phyloP scores from a whole-genome alignment of 768 basidiomycete genomes.

The Floccularia luteovirens region DNA sequence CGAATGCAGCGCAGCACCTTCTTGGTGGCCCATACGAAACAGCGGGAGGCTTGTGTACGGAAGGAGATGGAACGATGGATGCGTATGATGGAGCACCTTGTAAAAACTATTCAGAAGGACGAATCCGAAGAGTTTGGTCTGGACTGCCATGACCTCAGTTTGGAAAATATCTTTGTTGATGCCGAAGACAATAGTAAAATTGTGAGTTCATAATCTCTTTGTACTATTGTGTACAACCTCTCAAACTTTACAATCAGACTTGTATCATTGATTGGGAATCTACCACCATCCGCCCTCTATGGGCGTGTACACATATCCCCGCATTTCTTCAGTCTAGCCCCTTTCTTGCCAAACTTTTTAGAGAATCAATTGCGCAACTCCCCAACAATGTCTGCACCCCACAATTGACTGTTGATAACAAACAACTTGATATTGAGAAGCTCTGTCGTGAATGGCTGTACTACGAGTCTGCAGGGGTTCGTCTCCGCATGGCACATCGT shows the following conservation, averaged over 20 bases:
- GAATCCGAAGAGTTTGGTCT: slow-evolving; percentile 62
- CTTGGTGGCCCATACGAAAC: slow-evolving; percentile 59
- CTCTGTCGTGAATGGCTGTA: slow-evolving; percentile 68
- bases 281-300: slow-evolving; percentile 80
- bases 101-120: slow-evolving; percentile 18
- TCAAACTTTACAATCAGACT: slow-evolving; percentile 38
- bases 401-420: slow-evolving; percentile 10
- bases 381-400: slow-evolving; percentile 20
- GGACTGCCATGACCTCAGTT: slow-evolving; percentile 80
- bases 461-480: slow-evolving; percentile 57
- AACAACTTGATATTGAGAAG: slow-evolving; percentile 22
- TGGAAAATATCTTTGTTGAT: slow-evolving; percentile 84
- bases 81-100: slow-evolving; percentile 56
- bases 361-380: slow-evolving; percentile 50
- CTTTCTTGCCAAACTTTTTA: slow-evolving; percentile 67
- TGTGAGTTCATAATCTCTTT: slow-evolving; percentile 35
- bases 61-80: slow-evolving; percentile 71
- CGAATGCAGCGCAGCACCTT: slow-evolving; percentile 77
- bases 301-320: slow-evolving; percentile 80
- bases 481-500: slow-evolving; percentile 70
- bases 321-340: slow-evolving; percentile 74
- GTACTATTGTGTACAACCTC: neutral
- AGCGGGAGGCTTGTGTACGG: slow-evolving; percentile 55
- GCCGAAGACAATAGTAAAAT: slow-evolving; percentile 57
- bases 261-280: slow-evolving; percentile 91